A percentile compares a stretch with the other conserved stretches of the same genome.
These are phyloP conservation scores for Pestalotiopsis sp. DNA, from an alignment of 2,329 filamentous ascomycete species.

Conservation along the genomic window DNA sequence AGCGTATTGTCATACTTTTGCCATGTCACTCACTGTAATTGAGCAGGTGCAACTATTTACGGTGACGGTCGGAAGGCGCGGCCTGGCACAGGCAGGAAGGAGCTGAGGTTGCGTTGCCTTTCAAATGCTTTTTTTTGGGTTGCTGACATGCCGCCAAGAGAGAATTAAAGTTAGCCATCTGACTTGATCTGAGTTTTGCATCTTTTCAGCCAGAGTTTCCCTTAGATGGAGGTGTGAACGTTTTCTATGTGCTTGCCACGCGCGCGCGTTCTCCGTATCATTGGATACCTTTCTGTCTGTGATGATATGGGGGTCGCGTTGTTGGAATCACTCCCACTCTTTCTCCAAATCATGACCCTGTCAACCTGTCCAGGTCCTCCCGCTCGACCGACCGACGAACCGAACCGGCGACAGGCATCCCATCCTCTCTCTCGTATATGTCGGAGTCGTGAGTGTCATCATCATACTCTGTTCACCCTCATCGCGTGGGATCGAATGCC, in stretches of 20 bases:
- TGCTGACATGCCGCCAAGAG: no score
- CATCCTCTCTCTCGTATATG: not conserved
- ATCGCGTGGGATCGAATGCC: not conserved
- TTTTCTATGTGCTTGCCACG: not conserved
- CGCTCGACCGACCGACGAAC: not conserved
- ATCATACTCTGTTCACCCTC: not conserved
- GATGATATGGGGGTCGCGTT: not conserved
- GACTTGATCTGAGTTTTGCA: constrained; percentile 1
- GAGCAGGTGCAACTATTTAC: not conserved
- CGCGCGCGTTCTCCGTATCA: not conserved
- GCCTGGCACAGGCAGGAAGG: not conserved
- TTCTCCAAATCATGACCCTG: not conserved
- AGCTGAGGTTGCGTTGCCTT: not conserved
- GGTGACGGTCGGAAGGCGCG: not conserved
- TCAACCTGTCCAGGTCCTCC: not conserved
- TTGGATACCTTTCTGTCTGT: not conserved
- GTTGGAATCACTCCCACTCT: not conserved
- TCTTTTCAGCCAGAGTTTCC: not conserved
- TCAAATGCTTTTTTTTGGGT: no score
- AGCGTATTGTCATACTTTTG: not conserved
- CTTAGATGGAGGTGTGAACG: no score
- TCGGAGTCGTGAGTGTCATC: not conserved
- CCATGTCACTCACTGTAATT: not conserved
- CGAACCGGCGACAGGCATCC: not conserved
- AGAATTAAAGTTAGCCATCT: constrained; percentile 6